Percentiles rank a stretch among this genome's conserved stretches.
Conservation (phyloP, 1,284 basidiomycete species). For the Mycena sp. region DNA sequence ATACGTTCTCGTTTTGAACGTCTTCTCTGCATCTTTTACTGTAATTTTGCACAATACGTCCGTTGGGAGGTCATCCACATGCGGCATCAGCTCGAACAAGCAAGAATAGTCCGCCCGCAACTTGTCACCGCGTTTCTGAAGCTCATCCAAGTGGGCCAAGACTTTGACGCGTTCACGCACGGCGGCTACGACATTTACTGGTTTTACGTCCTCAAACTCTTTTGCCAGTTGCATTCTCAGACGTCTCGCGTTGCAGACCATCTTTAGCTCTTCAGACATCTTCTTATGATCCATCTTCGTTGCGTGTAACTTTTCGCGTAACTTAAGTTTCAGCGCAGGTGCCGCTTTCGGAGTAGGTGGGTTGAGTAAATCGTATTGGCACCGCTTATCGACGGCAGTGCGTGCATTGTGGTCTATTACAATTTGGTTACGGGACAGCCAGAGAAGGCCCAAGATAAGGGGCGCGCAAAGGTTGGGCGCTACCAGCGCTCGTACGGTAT, state of each 20-base stretch:
- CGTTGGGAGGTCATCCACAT: slow-evolving; percentile 17
- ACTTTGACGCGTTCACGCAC: slow-evolving; percentile 15
- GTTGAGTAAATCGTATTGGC: slow-evolving; percentile 10
- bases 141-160: slow-evolving; percentile 7
- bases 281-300: neutral
- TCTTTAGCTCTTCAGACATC: neutral
- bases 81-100: too few species aligned
- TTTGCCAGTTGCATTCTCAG: neutral
- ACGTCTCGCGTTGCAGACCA: neutral
- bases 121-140: slow-evolving; percentile 1
- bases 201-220: neutral
- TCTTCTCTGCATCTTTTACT: slow-evolving; percentile 17
- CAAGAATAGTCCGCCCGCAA: slow-evolving; percentile 15
- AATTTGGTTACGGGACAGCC: slow-evolving; percentile 15
- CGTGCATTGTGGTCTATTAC: too few species aligned
- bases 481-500: slow-evolving; percentile 19
- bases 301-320: neutral
- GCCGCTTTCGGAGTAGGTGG: neutral
- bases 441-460: slow-evolving; percentile 23
- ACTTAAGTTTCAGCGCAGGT: neutral
- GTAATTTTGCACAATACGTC: slow-evolving; percentile 25
- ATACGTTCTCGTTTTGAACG: slow-evolving; percentile 26
- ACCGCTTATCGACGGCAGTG: too few species aligned
- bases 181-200: slow-evolving; percentile 5
- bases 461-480: slow-evolving; percentile 20